Conservation (phyloP, 768 basidiomycete species). For the Rhodotorula diobovata region DNA sequence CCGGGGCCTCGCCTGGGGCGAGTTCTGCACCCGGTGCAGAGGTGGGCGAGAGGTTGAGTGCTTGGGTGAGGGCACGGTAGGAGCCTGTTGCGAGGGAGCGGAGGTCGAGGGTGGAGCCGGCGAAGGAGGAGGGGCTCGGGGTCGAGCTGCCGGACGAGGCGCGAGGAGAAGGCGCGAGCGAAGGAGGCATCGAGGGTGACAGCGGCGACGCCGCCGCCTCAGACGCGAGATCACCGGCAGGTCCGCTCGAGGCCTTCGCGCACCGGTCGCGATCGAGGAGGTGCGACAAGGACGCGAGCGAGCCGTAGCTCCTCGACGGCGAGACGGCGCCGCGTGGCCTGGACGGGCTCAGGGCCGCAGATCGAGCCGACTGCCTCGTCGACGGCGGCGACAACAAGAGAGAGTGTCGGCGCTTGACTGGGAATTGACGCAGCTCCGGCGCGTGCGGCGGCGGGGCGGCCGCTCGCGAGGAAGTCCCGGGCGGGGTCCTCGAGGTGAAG, state of each 20-base stretch:
- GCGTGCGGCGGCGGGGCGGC: no score
- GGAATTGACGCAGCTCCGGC: no score
- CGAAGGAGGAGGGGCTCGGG: no score
- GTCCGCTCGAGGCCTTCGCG: neutral
- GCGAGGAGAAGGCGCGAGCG: no score
- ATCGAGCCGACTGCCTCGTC: no score
- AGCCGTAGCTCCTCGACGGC: neutral
- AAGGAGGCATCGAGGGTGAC: neutral
- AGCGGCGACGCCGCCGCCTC: no score
- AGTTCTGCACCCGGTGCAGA: neutral
- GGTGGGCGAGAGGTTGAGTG: neutral
- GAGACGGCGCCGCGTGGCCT: neutral
- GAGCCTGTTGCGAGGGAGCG: neutral
- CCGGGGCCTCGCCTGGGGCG: neutral
- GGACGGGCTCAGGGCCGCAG: no score
- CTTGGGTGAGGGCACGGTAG: neutral
- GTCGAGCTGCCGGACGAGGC: neutral
- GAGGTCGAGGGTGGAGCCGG: neutral
- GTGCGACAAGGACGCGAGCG: neutral
- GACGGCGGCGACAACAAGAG: no score
- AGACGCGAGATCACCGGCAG: no score
- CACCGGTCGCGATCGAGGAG: neutral
- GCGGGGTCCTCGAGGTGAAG: no score
- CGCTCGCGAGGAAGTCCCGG: no score
- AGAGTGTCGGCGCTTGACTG: no score